Evolutionary conservation across 2,329 filamentous ascomycete species (phyloP), one percentile per base, ranked within the genome.

Genomic region (Dendrostoma leiphaemia): DNA sequence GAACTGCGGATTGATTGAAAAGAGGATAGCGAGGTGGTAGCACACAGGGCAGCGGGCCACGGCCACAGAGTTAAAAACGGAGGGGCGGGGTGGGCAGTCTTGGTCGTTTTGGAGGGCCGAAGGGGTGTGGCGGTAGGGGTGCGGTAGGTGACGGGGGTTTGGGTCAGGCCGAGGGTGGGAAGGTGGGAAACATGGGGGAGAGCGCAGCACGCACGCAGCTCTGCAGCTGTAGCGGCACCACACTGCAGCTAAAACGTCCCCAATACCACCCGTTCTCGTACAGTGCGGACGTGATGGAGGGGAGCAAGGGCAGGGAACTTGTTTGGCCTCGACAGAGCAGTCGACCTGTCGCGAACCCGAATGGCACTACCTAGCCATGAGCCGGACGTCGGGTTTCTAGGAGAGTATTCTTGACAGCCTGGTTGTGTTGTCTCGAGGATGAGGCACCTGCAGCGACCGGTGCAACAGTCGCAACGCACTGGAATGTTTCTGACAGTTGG

Each of bases 21-120:
- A 74, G 72, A 76, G 74, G 67, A 75, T 75, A 75, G 73, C 68
- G 71, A 74, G 71, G 70, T 74, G 68, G 74, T 76, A 74, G 71
- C 71, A 75, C 72, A 68, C 69, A n/a, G 69, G 69, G 67, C 70
- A 71, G 70, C 67, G 69, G 64, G 69, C 65, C 70, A 71, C 65
- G 65, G 66, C 68, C 67, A 68, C 63, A 70, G 65, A 68, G 67
- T 69, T 72, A 67, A 66, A 68, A 68, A 63, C 59, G 60, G 66
- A 63, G 63, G 62, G 63, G 62, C 63, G 64, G 63, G 58, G 63
- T 59, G 61, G 57, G 48, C 48, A 59, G 62, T 60, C 61, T 56
- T 60, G 40, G 38, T 57, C 37, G 48, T 35, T 40, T 51, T 51
- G 26, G 51, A 53, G 45, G 40, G 46, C 52, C 40, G 47, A 50